Percentiles rank a stretch among this genome's conserved stretches.
Conservation (phyloP, 371 early-diverging fungal species). For the Lichtheimia corymbifera region DNA sequence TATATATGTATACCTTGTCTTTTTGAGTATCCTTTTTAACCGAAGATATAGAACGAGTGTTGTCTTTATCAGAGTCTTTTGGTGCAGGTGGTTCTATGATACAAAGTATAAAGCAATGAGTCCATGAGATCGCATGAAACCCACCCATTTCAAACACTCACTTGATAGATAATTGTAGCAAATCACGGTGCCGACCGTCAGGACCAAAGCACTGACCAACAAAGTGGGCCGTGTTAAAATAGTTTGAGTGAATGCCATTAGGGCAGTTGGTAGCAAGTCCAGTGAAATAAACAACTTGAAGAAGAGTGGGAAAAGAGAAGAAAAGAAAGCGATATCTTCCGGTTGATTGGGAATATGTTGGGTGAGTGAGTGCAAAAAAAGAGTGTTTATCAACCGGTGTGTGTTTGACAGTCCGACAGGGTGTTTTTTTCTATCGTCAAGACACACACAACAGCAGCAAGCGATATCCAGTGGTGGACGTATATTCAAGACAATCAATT, state of each 20-base stretch:
- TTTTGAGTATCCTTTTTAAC: background rate
- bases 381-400: too few species aligned
- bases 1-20: background rate
- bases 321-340: conserved; percentile 1
- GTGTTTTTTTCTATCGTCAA: too few species aligned
- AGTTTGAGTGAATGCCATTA: conserved; percentile 13
- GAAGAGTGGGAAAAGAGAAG: conserved; percentile 1
- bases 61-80: background rate
- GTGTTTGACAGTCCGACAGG: too few species aligned
- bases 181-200: conserved; percentile 16
- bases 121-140: background rate
- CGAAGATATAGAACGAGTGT: background rate
- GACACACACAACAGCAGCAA: too few species aligned
- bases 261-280: background rate
- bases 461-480: too few species aligned
- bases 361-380: too few species aligned
- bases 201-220: conserved; percentile 9
- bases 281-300: conserved; percentile 6
- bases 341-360: too few species aligned
- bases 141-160: background rate
- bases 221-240: conserved; percentile 3
- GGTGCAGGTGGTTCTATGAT: background rate
- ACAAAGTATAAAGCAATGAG: background rate
- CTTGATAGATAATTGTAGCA: conserved; percentile 11
- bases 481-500: too few species aligned